Conservation (phyloP, 1,284 basidiomycete species). For the Puccinia triticina region DNA sequence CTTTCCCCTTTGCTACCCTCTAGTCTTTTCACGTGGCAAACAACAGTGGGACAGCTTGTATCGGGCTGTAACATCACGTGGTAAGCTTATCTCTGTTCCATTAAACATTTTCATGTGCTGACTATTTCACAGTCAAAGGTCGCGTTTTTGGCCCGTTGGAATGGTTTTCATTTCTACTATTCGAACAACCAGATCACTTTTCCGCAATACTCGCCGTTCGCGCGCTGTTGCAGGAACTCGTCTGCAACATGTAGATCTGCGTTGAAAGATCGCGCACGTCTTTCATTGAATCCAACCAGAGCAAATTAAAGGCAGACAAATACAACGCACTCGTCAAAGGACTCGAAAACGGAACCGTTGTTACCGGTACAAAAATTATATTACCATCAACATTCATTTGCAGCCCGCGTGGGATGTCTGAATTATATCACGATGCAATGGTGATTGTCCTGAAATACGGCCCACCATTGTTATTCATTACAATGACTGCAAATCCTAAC, state of each 20-base stretch:
- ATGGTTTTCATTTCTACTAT: too few relatives aligned
- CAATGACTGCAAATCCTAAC: constrained; percentile 1
- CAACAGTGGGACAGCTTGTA: constrained; percentile 8
- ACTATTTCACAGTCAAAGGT: too few relatives aligned
- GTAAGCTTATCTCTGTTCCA: too few relatives aligned
- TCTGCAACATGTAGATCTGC: constrained; percentile 4
- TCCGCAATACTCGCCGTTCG: neutral
- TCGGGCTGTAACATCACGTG: too few relatives aligned
- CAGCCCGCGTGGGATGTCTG: neutral
- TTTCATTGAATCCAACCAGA: neutral
- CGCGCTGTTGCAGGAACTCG: neutral
- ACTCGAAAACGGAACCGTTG: neutral
- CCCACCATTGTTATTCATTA: constrained; percentile 12
- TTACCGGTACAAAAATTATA: neutral
- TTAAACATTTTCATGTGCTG: too few relatives aligned
- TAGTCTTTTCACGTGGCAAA: constrained; percentile 8
- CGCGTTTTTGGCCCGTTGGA: too few relatives aligned
- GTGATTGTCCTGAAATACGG: constrained; percentile 1
- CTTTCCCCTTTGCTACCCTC: neutral
- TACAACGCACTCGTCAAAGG: neutral
- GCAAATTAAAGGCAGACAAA: neutral
- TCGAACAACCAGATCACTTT: too few relatives aligned
- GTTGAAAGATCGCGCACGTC: neutral
- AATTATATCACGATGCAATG: constrained; percentile 40
- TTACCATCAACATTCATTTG: constrained; percentile 14